A percentile compares a stretch with the other conserved stretches of the same genome.
phyloP scores from a whole-genome alignment of 1,284 basidiomycete species.

The Dichomitus squalens region DNA sequence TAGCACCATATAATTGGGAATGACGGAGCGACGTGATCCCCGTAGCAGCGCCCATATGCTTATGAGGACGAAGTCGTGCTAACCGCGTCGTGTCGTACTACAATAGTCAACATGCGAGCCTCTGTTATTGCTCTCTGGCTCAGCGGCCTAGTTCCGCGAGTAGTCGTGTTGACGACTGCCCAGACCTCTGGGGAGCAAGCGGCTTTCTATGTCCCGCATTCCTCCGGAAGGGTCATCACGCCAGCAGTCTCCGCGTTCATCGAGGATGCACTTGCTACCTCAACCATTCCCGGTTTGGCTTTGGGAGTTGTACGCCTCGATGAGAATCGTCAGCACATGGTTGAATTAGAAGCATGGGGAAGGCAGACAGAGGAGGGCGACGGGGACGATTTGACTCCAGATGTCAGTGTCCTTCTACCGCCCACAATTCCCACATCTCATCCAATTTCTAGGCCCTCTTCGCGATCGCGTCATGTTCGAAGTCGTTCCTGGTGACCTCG shows the following conservation, averaged over 20 bases:
- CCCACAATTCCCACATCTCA: background rate
- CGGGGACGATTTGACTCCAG: slow-evolving; percentile 30
- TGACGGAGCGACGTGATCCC: too few relatives aligned
- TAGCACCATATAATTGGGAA: too few relatives aligned
- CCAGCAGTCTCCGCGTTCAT: slow-evolving; percentile 24
- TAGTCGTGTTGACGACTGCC: background rate
- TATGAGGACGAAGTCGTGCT: too few relatives aligned
- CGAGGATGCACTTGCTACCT: slow-evolving; percentile 16
- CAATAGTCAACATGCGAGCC: background rate
- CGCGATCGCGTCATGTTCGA: slow-evolving; percentile 47
- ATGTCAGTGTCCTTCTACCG: slow-evolving; percentile 25
- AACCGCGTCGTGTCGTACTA: too few relatives aligned
- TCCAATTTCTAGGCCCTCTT: slow-evolving; percentile 38
- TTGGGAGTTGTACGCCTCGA: slow-evolving; percentile 27
- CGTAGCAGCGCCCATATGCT: too few relatives aligned
- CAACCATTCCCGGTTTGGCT: slow-evolving; percentile 28
- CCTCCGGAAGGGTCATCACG: slow-evolving; percentile 17
- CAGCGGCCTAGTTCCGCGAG: background rate
- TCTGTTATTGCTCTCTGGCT: background rate
- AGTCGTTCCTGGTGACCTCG: slow-evolving; percentile 43
- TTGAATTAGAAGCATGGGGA: slow-evolving; percentile 32
- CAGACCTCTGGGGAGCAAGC: background rate
- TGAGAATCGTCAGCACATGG: slow-evolving; percentile 1
- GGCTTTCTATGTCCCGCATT: background rate
- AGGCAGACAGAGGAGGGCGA: slow-evolving; percentile 34